phyloP scores from a whole-genome alignment of 148 eudicot genomes.

The Salicornia ramosissima region DNA sequence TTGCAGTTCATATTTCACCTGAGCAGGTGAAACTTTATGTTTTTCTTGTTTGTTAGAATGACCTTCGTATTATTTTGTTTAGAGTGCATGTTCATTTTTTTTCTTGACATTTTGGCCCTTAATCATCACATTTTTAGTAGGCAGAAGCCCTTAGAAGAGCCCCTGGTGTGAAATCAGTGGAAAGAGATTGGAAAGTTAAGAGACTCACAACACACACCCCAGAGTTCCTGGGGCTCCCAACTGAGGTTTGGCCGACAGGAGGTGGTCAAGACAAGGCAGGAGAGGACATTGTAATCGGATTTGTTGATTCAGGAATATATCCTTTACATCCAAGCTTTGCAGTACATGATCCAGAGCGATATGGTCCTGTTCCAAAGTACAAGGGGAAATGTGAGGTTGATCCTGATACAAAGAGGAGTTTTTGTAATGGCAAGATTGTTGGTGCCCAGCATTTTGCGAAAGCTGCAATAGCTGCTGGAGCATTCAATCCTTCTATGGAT shows the following conservation, averaged over 20 bases:
- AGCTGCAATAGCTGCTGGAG: constrained; percentile 95
- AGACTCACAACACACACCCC: constrained; percentile 97
- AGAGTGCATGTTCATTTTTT: constrained; percentile 10
- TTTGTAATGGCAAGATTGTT: constrained; percentile 91
- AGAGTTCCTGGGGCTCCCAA: constrained; percentile 93
- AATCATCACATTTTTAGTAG: constrained; percentile 58
- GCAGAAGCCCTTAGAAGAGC: constrained; percentile 81
- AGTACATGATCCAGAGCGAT: constrained; percentile 56
- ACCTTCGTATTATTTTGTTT: not conserved
- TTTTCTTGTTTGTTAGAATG: constrained; percentile 2
- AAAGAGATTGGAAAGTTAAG: constrained; percentile 93
- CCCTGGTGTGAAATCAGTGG: constrained; percentile 87
- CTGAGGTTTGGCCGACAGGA: constrained; percentile 97
- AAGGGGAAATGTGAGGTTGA: constrained; percentile 92
- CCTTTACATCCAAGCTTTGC: constrained; percentile 90
- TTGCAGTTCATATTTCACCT: constrained; percentile 78
- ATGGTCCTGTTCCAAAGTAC: constrained; percentile 76
- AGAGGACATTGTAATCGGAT: constrained; percentile 87
- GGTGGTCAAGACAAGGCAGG: constrained; percentile 91
- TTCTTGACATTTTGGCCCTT: constrained; percentile 27
- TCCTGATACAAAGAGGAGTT: constrained; percentile 56
- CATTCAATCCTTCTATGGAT: constrained; percentile 74
- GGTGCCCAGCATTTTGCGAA: constrained; percentile 98
- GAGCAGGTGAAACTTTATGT: constrained; percentile 70
- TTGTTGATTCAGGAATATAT: constrained; percentile 87